phyloP scores from a whole-genome alignment of 139 green algal species.

The Spirogloea muscicola region DNA sequence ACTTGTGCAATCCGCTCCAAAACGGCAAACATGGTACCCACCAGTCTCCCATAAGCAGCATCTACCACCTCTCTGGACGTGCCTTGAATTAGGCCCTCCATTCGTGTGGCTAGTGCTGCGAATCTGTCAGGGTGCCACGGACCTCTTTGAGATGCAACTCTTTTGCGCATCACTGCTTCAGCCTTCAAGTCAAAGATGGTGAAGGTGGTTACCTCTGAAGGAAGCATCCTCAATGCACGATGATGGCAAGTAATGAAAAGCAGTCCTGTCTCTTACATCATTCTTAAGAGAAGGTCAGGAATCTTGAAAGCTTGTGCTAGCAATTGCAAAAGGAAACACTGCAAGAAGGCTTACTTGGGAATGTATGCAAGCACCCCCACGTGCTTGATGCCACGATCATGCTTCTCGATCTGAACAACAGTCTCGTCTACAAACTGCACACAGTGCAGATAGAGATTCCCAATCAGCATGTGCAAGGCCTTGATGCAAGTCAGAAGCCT shows the following conservation, averaged over 20 bases:
- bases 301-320: neutral
- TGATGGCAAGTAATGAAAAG: neutral
- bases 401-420: constrained; percentile 17
- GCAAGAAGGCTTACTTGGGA: no score
- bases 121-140: constrained; percentile 4
- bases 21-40: constrained; percentile 33
- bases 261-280: no score
- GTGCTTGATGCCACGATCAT: constrained; percentile 20
- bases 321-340: neutral
- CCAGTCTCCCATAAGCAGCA: constrained; percentile 23
- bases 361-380: constrained; percentile 30
- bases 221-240: no score
- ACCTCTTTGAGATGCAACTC: neutral
- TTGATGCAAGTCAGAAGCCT: neutral
- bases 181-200: no score
- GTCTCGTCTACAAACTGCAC: constrained; percentile 35
- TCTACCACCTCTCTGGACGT: constrained; percentile 28
- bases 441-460: neutral
- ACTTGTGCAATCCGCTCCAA: constrained; percentile 21
- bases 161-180: neutral
- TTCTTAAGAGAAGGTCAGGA: neutral
- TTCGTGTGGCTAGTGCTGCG: constrained; percentile 10
- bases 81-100: constrained; percentile 22
- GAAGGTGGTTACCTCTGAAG: no score
- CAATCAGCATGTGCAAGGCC: neutral